Conservation (phyloP, 2,329 filamentous ascomycete species). For the Neocucurbitaria cava region DNA sequence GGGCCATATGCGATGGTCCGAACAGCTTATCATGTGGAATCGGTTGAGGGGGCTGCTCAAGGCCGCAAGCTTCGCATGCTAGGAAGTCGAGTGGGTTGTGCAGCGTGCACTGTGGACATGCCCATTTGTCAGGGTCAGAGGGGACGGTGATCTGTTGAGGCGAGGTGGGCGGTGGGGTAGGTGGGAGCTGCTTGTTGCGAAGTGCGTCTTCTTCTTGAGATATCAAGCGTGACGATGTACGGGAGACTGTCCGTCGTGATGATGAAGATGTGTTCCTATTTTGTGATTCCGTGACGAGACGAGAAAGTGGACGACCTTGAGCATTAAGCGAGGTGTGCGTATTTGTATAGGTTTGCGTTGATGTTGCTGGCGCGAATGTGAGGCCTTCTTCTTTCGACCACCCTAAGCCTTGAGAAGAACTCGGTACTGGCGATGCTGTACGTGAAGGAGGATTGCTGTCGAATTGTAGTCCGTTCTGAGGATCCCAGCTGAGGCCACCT, state of each 20-base stretch:
- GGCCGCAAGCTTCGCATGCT: constrained; percentile 66
- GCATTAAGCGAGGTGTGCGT: constrained; percentile 22
- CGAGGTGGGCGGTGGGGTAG: constrained; percentile 41
- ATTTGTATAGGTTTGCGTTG: constrained; percentile 10
- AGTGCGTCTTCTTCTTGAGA: constrained; percentile 34
- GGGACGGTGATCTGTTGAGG: constrained; percentile 25
- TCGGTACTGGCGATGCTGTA: constrained; percentile 55
- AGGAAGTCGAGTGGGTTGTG: constrained; percentile 66
- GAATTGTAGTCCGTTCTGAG: constrained; percentile 44
- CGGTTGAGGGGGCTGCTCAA: constrained; percentile 59
- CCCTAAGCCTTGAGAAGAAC: constrained; percentile 19
- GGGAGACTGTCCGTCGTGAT: constrained; percentile 12
- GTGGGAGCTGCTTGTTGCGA: constrained; percentile 32
- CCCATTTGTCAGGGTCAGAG: constrained; percentile 57
- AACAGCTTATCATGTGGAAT: constrained; percentile 43
- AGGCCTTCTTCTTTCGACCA: constrained; percentile 46
- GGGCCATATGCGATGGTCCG: constrained; percentile 27
- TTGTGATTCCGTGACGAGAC: constrained; percentile 36
- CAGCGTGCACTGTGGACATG: constrained; percentile 67
- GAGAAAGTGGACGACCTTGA: constrained; percentile 42
- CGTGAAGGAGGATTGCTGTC: constrained; percentile 53
- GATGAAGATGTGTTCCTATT: constrained; percentile 11
- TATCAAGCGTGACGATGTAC: constrained; percentile 32
- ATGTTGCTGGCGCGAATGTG: constrained; percentile 25
- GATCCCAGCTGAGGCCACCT: constrained; percentile 48